Conservation (phyloP, 768 basidiomycete species). For the Suillus clintonianus region DNA sequence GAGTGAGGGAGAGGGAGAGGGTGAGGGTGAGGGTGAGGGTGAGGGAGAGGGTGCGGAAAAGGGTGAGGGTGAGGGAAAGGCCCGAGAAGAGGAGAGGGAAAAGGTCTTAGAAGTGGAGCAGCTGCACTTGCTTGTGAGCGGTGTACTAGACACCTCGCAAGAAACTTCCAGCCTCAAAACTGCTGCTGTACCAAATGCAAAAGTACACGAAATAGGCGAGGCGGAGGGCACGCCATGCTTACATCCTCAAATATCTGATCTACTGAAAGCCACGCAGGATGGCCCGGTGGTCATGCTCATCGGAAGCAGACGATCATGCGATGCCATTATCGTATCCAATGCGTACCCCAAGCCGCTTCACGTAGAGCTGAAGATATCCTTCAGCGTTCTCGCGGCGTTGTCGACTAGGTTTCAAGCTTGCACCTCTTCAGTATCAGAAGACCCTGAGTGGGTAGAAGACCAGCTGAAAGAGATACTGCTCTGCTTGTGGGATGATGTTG, state of each 20-base stretch:
- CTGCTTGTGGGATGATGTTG: constrained; percentile 4
- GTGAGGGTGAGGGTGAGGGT: not conserved
- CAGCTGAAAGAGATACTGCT: not conserved
- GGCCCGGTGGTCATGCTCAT: not conserved
- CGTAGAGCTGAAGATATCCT: not conserved
- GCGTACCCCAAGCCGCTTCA: not conserved
- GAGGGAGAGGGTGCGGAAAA: not conserved
- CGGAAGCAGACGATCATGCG: not conserved
- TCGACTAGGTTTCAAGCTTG: not conserved
- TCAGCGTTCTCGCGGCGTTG: not conserved
- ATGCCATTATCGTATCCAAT: not conserved
- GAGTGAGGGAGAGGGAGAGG: not conserved
- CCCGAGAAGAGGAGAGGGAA: not conserved
- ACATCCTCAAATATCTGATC: not conserved
- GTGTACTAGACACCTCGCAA: not conserved
- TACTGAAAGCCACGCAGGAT: not conserved
- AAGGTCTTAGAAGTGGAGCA: not conserved
- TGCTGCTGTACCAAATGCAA: not conserved
- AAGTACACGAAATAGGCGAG: not conserved
- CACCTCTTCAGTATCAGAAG: not conserved
- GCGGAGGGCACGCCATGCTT: not conserved
- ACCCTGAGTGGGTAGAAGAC: not conserved
- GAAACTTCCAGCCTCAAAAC: not conserved
- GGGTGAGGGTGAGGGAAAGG: not conserved
- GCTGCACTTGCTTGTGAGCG: not conserved